Evolutionary conservation across 148 eudicot species (phyloP).

Genomic region (Chenopodium formosanum): DNA sequence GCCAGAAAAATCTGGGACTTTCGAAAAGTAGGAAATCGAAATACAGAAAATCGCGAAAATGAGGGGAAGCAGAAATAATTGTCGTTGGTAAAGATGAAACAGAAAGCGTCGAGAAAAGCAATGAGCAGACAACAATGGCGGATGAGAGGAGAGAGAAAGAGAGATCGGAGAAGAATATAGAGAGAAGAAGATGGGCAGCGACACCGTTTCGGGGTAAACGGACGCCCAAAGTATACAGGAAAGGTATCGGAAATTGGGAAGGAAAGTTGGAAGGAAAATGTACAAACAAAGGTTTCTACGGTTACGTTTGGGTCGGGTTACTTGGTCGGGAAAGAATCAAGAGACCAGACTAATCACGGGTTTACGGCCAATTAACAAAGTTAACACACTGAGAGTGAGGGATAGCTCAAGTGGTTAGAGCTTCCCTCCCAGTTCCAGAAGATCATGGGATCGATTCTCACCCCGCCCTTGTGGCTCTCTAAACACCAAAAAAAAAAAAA

Average conservation of each 20-base stretch:
- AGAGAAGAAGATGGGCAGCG: not conserved
- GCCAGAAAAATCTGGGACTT: slow-evolving; percentile 10
- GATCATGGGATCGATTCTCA: no score
- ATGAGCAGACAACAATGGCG: not conserved
- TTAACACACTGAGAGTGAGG: no score
- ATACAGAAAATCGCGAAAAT: not conserved
- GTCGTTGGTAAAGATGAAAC: not conserved
- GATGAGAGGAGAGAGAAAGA: not conserved
- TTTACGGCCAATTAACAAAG: no score
- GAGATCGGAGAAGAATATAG: no score
- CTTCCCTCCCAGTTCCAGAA: no score
- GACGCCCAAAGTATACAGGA: not conserved
- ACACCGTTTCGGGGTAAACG: not conserved
- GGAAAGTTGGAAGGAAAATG: not conserved
- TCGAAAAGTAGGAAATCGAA: not conserved
- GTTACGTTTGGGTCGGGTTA: no score
- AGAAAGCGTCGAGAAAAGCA: not conserved
- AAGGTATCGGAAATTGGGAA: slow-evolving; percentile 1
- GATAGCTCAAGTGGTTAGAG: no score
- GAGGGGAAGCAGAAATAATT: not conserved
- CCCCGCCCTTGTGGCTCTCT: no score
- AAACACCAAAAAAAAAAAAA: no score
- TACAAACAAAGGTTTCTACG: no score
- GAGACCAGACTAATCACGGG: no score
- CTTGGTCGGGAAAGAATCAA: no score